Evolutionary conservation across 305 asterid genomes (phyloP), one percentile per base, ranked within the genome.

Genomic region (Rubia balearica): DNA sequence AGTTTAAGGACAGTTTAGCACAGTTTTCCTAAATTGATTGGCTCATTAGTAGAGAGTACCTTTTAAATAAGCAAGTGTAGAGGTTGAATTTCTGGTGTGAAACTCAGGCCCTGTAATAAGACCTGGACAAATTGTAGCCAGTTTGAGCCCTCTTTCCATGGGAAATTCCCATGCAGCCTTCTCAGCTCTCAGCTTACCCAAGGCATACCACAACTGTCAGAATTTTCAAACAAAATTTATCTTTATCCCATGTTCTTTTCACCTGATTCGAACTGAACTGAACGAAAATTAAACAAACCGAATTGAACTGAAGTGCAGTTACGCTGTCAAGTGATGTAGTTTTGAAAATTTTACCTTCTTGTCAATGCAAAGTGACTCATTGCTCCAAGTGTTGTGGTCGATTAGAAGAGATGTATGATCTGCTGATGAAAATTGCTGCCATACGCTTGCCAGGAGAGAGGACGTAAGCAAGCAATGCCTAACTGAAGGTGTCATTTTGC

Each of bases 151-250:
- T 11, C 63, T 74, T 60, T 82, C 88, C 76, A 75, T 78, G 6
- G 96, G 92, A 2, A 85, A 72, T 67, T 89, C 86, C 90, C 90
- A 84, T 3, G 97, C 96, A 0, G 85, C 89, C 62, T 83, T 88
- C 74, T 93, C 98, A 2, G 97, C 94, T 74, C 86, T 86, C 61
- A 90, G 74, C 81, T 93, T 93, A 67, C 98, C 98, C 81, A 93
- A 68, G 21, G 98, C 98, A 70, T 90, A 93, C 98, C 97, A 93
- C 3, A 93, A 88, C 98, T 93, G 88, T 62, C 45, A 56, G 75
- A 45, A 65, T 66, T n/a, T 65, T 21, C 24, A 43, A 30, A 48
- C 22, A 21, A 46, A 42, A 70, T 53, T 4, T 40, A 65, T 12
- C 41, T 61, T 33, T 4, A 61, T 27, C n/a, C 7, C 57, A 8